These are phyloP conservation scores for Barbarea vulgaris DNA, from an alignment of 345 rosid genomes.

Conservation along the genomic window DNA sequence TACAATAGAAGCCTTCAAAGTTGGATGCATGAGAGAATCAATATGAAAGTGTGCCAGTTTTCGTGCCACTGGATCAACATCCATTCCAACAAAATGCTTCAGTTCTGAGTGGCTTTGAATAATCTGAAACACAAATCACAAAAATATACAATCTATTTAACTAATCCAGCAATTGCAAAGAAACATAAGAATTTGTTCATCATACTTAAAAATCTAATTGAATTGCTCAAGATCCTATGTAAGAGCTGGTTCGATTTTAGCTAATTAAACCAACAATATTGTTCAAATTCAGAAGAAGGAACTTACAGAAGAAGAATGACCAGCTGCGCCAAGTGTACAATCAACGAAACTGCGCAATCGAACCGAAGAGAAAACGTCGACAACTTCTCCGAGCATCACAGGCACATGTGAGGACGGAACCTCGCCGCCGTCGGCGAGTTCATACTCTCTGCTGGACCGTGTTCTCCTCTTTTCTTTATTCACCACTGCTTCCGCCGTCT, in stretches of 20 bases:
- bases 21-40: conserved; percentile 48
- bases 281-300: not conserved
- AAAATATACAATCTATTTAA: not conserved
- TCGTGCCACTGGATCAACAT: conserved; percentile 86
- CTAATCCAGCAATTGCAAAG: not conserved
- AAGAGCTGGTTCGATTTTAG: conserved; percentile 14
- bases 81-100: conserved; percentile 72
- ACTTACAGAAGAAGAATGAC: conserved; percentile 85
- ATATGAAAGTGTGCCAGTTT: conserved; percentile 59
- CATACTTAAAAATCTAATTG: not conserved
- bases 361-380: conserved; percentile 70
- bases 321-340: conserved; percentile 94
- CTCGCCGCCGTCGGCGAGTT: conserved; percentile 34
- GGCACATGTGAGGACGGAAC: conserved; percentile 61
- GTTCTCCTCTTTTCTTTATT: conserved; percentile 73
- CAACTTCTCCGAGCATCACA: conserved; percentile 82
- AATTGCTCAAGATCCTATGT: not conserved
- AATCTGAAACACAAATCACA: conserved; percentile 50
- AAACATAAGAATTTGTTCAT: not conserved
- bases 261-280: conserved; percentile 2
- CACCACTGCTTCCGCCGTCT: conserved; percentile 33
- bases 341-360: conserved; percentile 68
- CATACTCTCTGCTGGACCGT: conserved; percentile 67
- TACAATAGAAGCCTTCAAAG: conserved; percentile 51
- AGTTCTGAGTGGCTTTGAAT: conserved; percentile 71